phyloP scores from a whole-genome alignment of 139 green algal species.

The Tetradesmus obliquus region DNA sequence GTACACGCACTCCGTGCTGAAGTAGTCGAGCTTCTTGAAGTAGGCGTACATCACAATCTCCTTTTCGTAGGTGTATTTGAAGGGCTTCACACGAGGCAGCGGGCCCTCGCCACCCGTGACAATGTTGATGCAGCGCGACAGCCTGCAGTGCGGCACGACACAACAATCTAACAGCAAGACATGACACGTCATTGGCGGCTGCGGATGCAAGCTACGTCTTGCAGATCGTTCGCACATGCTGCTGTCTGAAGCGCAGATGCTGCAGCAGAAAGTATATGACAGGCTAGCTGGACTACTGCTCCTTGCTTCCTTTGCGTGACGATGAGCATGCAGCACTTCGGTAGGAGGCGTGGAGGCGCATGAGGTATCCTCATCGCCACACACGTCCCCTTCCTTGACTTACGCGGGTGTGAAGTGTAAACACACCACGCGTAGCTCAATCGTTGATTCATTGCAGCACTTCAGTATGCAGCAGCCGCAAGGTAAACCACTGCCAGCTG shows the following conservation, averaged over 20 bases:
- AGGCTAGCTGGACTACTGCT: too few relatives aligned
- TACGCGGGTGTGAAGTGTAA: too few relatives aligned
- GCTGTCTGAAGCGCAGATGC: too few relatives aligned
- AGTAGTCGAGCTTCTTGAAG: constrained; percentile 99
- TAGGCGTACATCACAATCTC: constrained; percentile 99
- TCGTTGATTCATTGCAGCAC: background rate
- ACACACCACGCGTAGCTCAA: too few relatives aligned
- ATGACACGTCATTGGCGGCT: background rate
- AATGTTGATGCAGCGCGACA: constrained; percentile 85
- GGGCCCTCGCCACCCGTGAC: constrained; percentile 85
- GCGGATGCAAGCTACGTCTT: background rate
- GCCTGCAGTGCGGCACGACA: constrained; percentile 53
- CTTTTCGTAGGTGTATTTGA: constrained; percentile 98
- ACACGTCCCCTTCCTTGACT: too few relatives aligned
- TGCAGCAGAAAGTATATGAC: too few relatives aligned
- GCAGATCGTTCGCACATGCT: background rate
- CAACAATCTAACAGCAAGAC: background rate
- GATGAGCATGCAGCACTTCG: too few relatives aligned
- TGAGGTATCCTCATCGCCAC: too few relatives aligned
- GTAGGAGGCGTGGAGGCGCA: too few relatives aligned
- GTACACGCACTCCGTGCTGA: constrained; percentile 97
- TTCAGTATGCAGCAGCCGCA: background rate
- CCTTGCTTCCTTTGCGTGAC: too few relatives aligned
- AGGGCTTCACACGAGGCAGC: constrained; percentile 96
- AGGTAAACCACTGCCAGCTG: background rate